phyloP scores from a whole-genome alignment of 345 rosid genomes.

The Garcia nutans region DNA sequence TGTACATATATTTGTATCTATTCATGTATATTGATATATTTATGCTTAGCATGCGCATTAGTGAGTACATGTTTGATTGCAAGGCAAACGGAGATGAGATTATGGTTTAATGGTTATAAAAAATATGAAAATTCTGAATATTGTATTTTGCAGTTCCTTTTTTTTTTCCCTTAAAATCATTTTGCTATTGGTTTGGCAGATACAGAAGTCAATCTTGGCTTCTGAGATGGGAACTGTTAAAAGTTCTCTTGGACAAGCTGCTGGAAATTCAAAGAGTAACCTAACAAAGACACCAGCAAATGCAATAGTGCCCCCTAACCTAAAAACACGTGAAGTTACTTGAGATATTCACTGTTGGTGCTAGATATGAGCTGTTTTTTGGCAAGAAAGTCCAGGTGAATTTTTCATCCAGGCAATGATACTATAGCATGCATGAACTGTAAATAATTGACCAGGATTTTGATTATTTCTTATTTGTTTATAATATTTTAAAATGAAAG shows the following conservation, averaged over 20 bases:
- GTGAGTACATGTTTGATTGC: background rate
- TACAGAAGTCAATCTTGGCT: conserved; percentile 61
- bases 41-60: background rate
- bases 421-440: background rate
- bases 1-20: background rate
- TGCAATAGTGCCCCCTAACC: conserved; percentile 52
- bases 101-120: background rate
- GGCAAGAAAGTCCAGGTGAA: conserved; percentile 8
- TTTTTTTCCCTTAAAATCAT: conserved; percentile 1
- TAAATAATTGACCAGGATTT: background rate
- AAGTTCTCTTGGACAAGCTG: conserved; percentile 48
- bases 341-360: conserved; percentile 16
- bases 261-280: conserved; percentile 56
- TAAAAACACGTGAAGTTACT: conserved; percentile 37
- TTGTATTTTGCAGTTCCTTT: background rate
- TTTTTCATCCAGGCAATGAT: background rate
- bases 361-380: background rate
- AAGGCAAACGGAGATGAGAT: background rate
- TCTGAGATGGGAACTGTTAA: conserved; percentile 55
- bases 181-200: conserved; percentile 38
- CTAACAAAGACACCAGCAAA: conserved; percentile 59
- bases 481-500: too few species aligned
- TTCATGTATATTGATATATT: background rate
- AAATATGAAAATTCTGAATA: background rate
- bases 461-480: background rate